Evolutionary conservation across 345 rosid species (phyloP), one percentile per base, ranked within the genome.

Genomic region (Atalantia buxifolia): DNA sequence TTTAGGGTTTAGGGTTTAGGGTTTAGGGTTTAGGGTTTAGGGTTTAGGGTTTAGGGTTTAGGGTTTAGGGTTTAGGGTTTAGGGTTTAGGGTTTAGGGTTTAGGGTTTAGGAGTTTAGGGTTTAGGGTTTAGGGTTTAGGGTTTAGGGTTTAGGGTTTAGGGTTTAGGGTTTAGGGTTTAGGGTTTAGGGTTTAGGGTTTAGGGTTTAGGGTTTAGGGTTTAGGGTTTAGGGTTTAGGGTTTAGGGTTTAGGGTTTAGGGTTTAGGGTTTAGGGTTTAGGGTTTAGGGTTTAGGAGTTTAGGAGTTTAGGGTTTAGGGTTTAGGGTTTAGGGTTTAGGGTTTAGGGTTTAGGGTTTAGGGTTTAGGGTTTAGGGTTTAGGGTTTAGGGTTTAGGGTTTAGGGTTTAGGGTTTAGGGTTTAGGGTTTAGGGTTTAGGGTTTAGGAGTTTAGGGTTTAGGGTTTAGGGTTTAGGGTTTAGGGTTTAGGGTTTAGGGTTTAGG

Each of bases 341-440:
- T 68, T 16, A 21, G 69, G 45, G 33, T 66, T 66, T 27, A 33
- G 69, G 69, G 69, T 79, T 65, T 74, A 57, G 78, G 72, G 71
- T 79, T 74, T 48, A 35, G 66, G 71, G 77, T 73, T 74, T 56
- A 50, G 75, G 75, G 72, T 80, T 75, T 67, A 61, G 79, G 79
- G 78, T 68, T 75, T 38, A 40, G 60, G 79, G 78, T 59, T 67
- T 38, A 72, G 83, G 64, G 42, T 80, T 48, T 35, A 31, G 82
- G 74, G 30, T 64, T 74, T 42, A 31, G 63, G 71, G 70, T 22
- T 74, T 65, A 5, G 68, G 78, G 72, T 53, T 79, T 55, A 45
- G 62, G 76, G 62, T 30, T 69, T 61, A n/a, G 53, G 71, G 28
- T 31, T 31, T 31, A 31, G 33, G 33, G 33, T 31, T 31, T 31